Evolutionary conservation across 2,329 filamentous ascomycete species (phyloP), one percentile per base, ranked within the genome.

Genomic region (Intubia oerlemansii): DNA sequence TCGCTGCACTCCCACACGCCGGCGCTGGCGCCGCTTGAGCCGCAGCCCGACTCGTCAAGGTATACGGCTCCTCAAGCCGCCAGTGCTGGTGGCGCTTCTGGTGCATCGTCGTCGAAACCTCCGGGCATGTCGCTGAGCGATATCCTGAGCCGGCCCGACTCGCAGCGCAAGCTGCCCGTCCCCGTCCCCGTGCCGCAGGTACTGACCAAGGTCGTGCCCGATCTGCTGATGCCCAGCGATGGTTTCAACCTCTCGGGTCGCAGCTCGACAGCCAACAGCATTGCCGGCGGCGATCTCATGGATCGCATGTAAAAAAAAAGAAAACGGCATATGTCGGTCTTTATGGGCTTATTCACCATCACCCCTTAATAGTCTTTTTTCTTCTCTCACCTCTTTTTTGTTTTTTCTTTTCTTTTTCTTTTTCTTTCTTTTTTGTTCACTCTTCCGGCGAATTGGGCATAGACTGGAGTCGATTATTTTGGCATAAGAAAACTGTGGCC

Each of bases 131-230:
- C 80, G 22, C 73, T 95, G 41, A 78, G 73, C 34, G 85, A 95
- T 48, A 95, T 95, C 44, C 88, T 95, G 56, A 81, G 76, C 44
- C 74, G 76, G 40, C 66, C 81, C 2, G 84, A 93, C 38, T 75
- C 77, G 15, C 79, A 88, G 53, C 62, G 85, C 41, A 95, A 95
- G 51, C 59, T 95, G 12, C 85, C 85, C 0, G n/a, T n/a, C n/a
- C n/a, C n/a, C n/a, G n/a, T n/a, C n/a, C n/a, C n/a, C n/a, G 78
- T 92, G 11, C 82, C 82, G 5, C 79, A 85, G 51, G 66, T 84
- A 7, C 34, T 41, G n/a, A 80, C 81, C 31, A 88, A 88, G 49
- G 76, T 91, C 24, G 77, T 77, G 3, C 74, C 90, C 41, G 85
- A 93, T 42, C 62, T 93, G 32, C 56, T 91, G 34, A 74, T 74